Base-by-base conservation (phyloP, 805 yeast genomes). In the Candida coquimbonensis region DNA sequence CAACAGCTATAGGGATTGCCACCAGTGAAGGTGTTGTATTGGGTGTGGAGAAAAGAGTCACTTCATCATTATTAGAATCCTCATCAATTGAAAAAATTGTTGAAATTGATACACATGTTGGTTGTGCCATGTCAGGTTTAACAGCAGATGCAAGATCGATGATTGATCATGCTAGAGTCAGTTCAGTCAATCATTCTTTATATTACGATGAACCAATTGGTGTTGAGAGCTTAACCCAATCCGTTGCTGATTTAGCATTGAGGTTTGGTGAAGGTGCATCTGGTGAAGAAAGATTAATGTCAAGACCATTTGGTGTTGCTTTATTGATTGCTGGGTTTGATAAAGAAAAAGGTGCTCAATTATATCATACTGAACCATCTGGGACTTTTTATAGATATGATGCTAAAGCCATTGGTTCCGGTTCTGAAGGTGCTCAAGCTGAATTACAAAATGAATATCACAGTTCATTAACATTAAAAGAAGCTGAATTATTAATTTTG, bases 231-330 rank as follows among this genome's bases (percentile, higher is more conserved):
- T 79, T 93, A 58, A 90, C 99, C 12, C 99, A 95, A 67, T 81
- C 95, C 1, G 96, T 93, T 17, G 93, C 99, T 66, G 99, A 93
- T 68, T 75, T 93, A 61, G 98, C 99, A 3, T 73, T 93, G 57
- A 78, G 98, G 63, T 91, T 91, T 56, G 98, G 98, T 47, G 99
- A 91, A 71, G 96, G 96, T 54, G 96, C 96, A 4, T 81, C 89
- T 36, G 97, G 96, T 48, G 97, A 93, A 63, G 91, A 91, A 65
- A 78, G 95, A 63, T 53, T 69, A 40, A 72, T 93, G 99, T 88
- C 96, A 5, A 81, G 99, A 70, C 99, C 99, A 12, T 93, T 93
- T 65, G 99, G 99, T 63, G 99, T 93, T 42, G 99, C 99, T 2
- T 70, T 93, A 54, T 75, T 93, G 59, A 84, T 93, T 60, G 99